Conservation (phyloP, 1,139 yeast genomes). For the Candida sanyaensis region DNA sequence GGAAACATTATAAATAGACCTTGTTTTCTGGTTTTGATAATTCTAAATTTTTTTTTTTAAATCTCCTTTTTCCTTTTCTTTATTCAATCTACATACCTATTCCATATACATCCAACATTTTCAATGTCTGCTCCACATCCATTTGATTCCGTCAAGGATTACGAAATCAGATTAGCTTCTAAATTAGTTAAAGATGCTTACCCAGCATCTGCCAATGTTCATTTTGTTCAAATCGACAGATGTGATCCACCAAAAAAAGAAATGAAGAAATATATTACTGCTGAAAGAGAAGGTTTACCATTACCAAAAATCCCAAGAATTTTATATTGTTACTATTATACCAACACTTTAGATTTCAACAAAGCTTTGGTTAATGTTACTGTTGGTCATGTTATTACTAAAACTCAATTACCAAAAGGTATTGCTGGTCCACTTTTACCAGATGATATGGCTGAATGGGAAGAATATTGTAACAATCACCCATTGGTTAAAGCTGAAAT, state of each 20-base stretch:
- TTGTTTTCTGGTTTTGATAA: neutral
- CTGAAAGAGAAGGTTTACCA: slow-evolving; percentile 62
- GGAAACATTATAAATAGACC: no score
- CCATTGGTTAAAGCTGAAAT: slow-evolving; percentile 64
- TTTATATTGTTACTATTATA: slow-evolving; percentile 66
- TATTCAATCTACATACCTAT: neutral
- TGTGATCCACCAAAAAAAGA: slow-evolving; percentile 81
- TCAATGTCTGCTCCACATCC: slow-evolving; percentile 38
- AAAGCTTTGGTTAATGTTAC: slow-evolving; percentile 75
- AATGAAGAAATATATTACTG: slow-evolving; percentile 68
- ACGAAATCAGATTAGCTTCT: slow-evolving; percentile 64
- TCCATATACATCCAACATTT: neutral
- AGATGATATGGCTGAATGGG: slow-evolving; percentile 63
- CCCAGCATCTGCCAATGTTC: slow-evolving; percentile 51
- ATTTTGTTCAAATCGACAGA: slow-evolving; percentile 72
- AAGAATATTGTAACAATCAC: slow-evolving; percentile 50
- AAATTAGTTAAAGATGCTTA: slow-evolving; percentile 62
- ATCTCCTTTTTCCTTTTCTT: neutral
- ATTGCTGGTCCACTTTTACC: slow-evolving; percentile 75
- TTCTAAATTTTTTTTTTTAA: neutral
- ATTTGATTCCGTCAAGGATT: slow-evolving; percentile 68
- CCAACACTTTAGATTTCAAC: slow-evolving; percentile 58
- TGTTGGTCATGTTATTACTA: slow-evolving; percentile 62
- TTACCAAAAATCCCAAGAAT: slow-evolving; percentile 65
- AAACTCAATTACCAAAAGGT: slow-evolving; percentile 59